Percentiles rank a stretch among this genome's conserved stretches.
Conservation (phyloP, 768 basidiomycete genomes). For the Rhodosporidiobolus odoratus region DNA sequence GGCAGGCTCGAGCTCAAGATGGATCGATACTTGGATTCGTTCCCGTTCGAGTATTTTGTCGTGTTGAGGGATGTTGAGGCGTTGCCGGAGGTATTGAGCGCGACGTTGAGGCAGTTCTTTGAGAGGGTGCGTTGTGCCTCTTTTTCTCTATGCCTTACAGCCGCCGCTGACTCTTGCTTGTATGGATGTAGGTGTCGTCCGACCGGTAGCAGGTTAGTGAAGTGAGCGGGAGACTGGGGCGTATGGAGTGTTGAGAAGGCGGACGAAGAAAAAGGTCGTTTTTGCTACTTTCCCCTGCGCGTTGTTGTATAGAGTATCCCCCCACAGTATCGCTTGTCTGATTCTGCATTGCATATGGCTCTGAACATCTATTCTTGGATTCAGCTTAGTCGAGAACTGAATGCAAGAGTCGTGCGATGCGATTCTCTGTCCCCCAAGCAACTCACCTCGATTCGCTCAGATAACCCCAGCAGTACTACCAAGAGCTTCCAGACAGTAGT, state of each 20-base stretch:
- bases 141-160: not conserved
- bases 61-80: slow-evolving; percentile 86
- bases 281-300: not conserved
- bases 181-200: not conserved
- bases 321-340: too few species aligned
- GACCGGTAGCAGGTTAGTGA: not conserved
- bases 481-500: too few species aligned
- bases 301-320: too few species aligned
- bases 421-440: too few species aligned
- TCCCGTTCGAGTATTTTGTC: slow-evolving; percentile 97
- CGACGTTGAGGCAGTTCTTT: slow-evolving; percentile 73
- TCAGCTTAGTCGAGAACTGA: too few species aligned
- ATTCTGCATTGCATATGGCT: too few species aligned
- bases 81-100: slow-evolving; percentile 79
- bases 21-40: slow-evolving; percentile 51
- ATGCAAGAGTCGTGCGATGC: too few species aligned
- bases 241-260: not conserved
- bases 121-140: not conserved
- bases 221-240: not conserved
- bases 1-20: slow-evolving; percentile 81
- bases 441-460: too few species aligned
- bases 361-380: too few species aligned
- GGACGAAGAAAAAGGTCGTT: too few species aligned
- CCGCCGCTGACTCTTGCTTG: not conserved
- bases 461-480: too few species aligned